These are phyloP conservation scores for Podospora pseudoanserina DNA, from an alignment of 495 filamentous ascomycete genomes.

Conservation along the genomic window DNA sequence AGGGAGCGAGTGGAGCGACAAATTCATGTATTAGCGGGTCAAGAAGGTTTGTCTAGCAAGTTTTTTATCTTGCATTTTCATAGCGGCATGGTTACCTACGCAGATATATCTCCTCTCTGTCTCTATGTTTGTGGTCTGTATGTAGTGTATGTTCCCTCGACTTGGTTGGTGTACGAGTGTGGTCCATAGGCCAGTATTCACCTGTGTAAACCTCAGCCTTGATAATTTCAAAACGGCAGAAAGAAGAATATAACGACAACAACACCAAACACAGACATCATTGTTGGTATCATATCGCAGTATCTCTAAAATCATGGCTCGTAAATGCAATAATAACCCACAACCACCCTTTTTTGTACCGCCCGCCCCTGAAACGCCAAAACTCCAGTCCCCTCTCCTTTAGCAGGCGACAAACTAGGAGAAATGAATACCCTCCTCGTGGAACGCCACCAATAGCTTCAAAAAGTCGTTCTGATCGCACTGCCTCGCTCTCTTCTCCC, in stretches of 20 bases:
- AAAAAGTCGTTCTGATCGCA: constrained; percentile 92
- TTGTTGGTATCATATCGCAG: background rate
- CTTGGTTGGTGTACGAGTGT: background rate
- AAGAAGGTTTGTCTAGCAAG: background rate
- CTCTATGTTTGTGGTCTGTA: background rate
- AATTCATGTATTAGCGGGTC: background rate
- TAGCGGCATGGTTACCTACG: background rate
- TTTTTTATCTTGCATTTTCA: background rate
- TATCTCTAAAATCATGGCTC: background rate
- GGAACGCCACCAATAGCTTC: constrained; percentile 56
- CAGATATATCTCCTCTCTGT: background rate
- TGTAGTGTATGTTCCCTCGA: background rate
- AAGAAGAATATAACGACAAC: too few species aligned
- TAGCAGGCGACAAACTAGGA: constrained; percentile 42
- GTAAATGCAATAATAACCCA: background rate
- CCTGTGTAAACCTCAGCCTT: background rate
- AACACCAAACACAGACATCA: background rate
- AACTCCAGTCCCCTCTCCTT: background rate
- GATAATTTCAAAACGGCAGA: too few species aligned
- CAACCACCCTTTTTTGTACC: background rate
- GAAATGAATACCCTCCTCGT: constrained; percentile 91
- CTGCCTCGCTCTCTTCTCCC: constrained; percentile 74
- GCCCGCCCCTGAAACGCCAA: background rate
- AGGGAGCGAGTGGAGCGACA: too few species aligned
- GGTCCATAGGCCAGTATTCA: background rate